phyloP scores from a whole-genome alignment of 495 filamentous ascomycete genomes.

The Barbatosphaeria neglecta region DNA sequence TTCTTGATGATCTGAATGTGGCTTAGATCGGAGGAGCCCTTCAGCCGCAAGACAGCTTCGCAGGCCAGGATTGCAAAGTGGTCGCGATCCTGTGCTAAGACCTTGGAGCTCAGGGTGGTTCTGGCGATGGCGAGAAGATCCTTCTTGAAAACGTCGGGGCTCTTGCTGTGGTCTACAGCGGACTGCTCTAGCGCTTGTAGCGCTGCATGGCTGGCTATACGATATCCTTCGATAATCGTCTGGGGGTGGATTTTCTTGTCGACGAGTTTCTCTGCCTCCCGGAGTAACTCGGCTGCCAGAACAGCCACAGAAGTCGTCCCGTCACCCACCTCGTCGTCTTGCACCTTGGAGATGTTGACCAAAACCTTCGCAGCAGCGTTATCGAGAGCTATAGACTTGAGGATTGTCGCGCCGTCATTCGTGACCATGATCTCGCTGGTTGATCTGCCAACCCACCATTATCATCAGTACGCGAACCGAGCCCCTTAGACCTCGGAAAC shows the following conservation, averaged over 20 bases:
- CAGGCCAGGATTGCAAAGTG: constrained; percentile 87
- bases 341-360: constrained; percentile 98
- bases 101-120: constrained; percentile 97
- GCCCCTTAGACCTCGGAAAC: no score
- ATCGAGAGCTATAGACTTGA: constrained; percentile 97
- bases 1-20: constrained; percentile 99
- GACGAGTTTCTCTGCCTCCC: constrained; percentile 93
- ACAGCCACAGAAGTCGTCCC: constrained; percentile 82
- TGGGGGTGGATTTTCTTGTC: constrained; percentile 97
- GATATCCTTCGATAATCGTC: constrained; percentile 98
- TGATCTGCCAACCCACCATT: constrained; percentile 44
- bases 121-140: constrained; percentile 85
- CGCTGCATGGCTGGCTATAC: constrained; percentile 86
- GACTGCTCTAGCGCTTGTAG: constrained; percentile 69
- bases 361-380: constrained; percentile 96
- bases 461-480: neutral
- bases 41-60: constrained; percentile 82
- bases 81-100: constrained; percentile 83
- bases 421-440: constrained; percentile 96
- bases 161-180: constrained; percentile 79
- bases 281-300: constrained; percentile 83
- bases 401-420: constrained; percentile 95
- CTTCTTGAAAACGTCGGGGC: constrained; percentile 71
- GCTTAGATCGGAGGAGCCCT: constrained; percentile 86
- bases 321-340: constrained; percentile 97